Evolutionary conservation across 441 rosid genomes (phyloP), one percentile per base, ranked within the genome.

Genomic region (Aquilaria agallochum): DNA sequence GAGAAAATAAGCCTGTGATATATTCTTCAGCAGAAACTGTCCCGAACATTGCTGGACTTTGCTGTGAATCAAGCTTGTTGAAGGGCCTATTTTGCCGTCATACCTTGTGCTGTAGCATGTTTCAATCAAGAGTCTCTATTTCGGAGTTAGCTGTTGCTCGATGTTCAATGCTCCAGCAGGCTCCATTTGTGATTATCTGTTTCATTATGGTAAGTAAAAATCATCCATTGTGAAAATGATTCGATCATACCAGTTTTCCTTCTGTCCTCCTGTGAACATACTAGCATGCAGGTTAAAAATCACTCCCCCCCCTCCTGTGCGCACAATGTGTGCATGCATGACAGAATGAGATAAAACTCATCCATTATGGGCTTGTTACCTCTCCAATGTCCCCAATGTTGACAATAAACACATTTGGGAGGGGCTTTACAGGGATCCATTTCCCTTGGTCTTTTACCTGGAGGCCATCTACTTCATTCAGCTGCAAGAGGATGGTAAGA

Each of bases 311-410:
- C 58, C 65, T 74, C 81, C 20, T 20, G 20, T 20, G 79, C 76
- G 79, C 64, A 76, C 54, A 40, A 73, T 79, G 68, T 79, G 76
- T 0, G 80, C 83, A 27, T 76, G 55, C 53, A 76, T 74, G 20
- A 20, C 1, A 20, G 20, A 20, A 20, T 20, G 20, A 20, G 0
- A 20, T 20, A 20, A 20, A 20, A 20, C 20, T 20, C 20, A 20
- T 20, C 20, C 20, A 20, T 20, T 20, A 20, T 20, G 20, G 20
- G 0, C 59, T 8, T 11, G 20, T 61, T 68, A 78, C 83, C 83
- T 78, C 83, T 63, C 75, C 58, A 44, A 68, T 73, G 71, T 80
- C 80, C 1, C 85, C 85, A 31, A 80, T 56, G 53, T 80, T 75
- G 59, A 80, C 79, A 31, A 76, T 67, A 11, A 81, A 76, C 53